phyloP scores from a whole-genome alignment of 2,329 filamentous ascomycete species.

The Trichoderma asperellum region DNA sequence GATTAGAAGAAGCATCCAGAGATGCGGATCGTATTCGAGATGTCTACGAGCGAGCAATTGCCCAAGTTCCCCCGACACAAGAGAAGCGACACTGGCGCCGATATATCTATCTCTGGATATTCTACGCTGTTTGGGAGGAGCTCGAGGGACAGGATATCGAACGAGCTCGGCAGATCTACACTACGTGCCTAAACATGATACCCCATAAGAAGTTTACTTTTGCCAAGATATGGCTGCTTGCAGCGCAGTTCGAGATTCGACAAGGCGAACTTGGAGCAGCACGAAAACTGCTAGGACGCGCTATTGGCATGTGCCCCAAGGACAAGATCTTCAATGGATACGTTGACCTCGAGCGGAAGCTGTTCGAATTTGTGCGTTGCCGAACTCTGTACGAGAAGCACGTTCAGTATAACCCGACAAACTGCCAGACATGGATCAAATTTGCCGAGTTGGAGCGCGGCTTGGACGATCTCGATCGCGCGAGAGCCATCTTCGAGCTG shows the following conservation, averaged over 20 bases:
- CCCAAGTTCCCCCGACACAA: conserved; percentile 90
- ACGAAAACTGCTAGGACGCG: conserved; percentile 85
- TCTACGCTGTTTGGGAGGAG: conserved; percentile 96
- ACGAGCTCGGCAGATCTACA: conserved; percentile 86
- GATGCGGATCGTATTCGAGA: conserved; percentile 85
- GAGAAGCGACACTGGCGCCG: conserved; percentile 97
- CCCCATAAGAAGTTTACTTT: conserved; percentile 98
- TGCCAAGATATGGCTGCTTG: conserved; percentile 92
- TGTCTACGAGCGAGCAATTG: conserved; percentile 92
- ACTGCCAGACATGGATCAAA: conserved; percentile 93
- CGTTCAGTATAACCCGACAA: conserved; percentile 87
- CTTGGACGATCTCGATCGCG: conserved; percentile 85
- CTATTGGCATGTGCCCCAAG: conserved; percentile 94
- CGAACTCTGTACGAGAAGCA: conserved; percentile 92
- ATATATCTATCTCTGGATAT: conserved; percentile 97
- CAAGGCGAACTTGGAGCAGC: conserved; percentile 80
- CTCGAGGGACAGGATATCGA: conserved; percentile 77
- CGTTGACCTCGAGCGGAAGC: conserved; percentile 86
- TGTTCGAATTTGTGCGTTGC: conserved; percentile 93
- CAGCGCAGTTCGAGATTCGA: conserved; percentile 90
- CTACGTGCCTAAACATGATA: conserved; percentile 82
- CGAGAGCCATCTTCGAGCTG: conserved; percentile 89
- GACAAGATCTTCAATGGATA: conserved; percentile 95
- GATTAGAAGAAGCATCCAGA: conserved; percentile 83
- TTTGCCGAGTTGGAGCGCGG: conserved; percentile 93